Evolutionary conservation across 768 basidiomycete genomes (phyloP).

Genomic region (Termitomyces sp.): DNA sequence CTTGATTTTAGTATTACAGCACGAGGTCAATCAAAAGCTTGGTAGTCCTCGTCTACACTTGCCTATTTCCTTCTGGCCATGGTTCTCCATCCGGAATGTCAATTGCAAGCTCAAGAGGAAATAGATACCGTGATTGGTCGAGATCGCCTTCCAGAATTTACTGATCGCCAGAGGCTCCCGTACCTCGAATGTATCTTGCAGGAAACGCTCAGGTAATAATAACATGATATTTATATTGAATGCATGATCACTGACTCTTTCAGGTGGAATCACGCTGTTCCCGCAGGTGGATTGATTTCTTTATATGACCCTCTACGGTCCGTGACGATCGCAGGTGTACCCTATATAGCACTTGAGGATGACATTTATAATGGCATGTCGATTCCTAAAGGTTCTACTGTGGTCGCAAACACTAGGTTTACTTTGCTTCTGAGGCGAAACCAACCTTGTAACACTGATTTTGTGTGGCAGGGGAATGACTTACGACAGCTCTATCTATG

Average conservation of each 20-base stretch:
- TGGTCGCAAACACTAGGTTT: background rate
- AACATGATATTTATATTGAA: background rate
- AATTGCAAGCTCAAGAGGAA: slow-evolving; percentile 30
- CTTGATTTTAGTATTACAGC: background rate
- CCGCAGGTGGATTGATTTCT: slow-evolving; percentile 12
- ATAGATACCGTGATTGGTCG: slow-evolving; percentile 28
- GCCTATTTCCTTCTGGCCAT: slow-evolving; percentile 31
- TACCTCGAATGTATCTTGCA: slow-evolving; percentile 24
- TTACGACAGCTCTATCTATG: slow-evolving; percentile 27
- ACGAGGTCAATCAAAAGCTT: background rate
- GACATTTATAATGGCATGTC: background rate
- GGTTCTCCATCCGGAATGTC: slow-evolving; percentile 29
- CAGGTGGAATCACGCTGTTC: slow-evolving; percentile 17
- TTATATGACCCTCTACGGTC: background rate
- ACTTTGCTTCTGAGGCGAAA: background rate
- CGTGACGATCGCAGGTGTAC: background rate
- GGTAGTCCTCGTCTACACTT: slow-evolving; percentile 22
- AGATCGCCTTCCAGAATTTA: slow-evolving; percentile 24
- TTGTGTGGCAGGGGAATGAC: slow-evolving; percentile 28
- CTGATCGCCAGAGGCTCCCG: slow-evolving; percentile 19
- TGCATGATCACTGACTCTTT: background rate
- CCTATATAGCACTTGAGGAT: background rate
- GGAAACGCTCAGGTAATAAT: slow-evolving; percentile 16
- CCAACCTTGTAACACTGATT: slow-evolving; percentile 26
- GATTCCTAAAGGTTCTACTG: slow-evolving; percentile 25